Percentiles rank a stretch among this genome's conserved stretches.
Evolutionary conservation across 495 filamentous ascomycete genomes (phyloP).

Genomic region (Neurospora sp.): DNA sequence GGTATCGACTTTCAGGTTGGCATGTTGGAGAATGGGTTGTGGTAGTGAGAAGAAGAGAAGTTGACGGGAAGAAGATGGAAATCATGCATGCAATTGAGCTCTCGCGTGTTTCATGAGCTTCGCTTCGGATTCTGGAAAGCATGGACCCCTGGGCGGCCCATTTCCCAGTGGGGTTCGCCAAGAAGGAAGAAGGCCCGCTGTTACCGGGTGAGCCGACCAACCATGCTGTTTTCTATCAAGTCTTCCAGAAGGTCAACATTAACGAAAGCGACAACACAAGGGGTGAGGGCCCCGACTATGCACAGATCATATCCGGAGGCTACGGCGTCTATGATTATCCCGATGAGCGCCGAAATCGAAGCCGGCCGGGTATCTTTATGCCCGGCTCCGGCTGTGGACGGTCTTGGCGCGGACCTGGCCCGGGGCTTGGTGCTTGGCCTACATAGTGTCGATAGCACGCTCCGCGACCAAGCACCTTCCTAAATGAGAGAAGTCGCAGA

Average conservation of each 20-base stretch:
- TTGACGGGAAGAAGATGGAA: not conserved
- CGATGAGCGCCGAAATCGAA: not conserved
- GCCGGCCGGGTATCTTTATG: not conserved
- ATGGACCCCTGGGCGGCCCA: not conserved
- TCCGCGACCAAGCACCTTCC: not conserved
- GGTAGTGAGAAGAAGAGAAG: not conserved
- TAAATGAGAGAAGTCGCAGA: not conserved
- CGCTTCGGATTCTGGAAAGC: not conserved
- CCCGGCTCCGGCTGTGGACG: not conserved
- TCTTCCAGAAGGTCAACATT: not conserved
- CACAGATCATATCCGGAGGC: not conserved
- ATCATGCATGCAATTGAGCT: not conserved
- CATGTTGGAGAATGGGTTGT: not conserved
- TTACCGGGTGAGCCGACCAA: not conserved
- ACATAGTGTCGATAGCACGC: not conserved
- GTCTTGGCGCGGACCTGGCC: not conserved
- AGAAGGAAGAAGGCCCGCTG: not conserved
- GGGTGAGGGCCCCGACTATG: not conserved
- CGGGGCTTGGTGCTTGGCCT: not conserved
- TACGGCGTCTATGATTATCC: not conserved
- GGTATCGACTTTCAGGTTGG: not conserved
- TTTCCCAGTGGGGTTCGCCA: not conserved
- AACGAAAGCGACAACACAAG: not conserved
- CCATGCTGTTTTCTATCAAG: not conserved
- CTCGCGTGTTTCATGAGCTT: not conserved